Evolutionary conservation across 1,139 yeast species (phyloP).

Genomic region (Blastobotrys proliferans): DNA sequence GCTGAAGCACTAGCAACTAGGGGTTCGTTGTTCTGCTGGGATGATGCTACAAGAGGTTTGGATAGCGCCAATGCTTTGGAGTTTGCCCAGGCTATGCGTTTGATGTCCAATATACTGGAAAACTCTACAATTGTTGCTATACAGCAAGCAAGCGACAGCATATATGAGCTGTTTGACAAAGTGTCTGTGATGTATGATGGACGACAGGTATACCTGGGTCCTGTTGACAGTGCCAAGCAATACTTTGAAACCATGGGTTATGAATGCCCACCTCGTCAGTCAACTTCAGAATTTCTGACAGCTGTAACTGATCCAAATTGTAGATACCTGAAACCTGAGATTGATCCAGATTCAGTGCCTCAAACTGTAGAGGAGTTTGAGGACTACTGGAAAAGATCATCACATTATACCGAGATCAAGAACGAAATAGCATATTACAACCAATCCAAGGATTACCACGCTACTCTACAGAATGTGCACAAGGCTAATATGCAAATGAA

Average conservation of each 20-base stretch:
- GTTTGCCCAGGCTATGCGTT: conserved; percentile 55
- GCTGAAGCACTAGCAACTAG: conserved; percentile 57
- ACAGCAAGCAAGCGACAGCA: conserved; percentile 63
- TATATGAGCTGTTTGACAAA: conserved; percentile 57
- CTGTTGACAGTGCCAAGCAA: conserved; percentile 44
- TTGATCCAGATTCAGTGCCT: conserved; percentile 46
- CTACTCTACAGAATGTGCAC: conserved; percentile 26
- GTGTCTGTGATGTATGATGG: conserved; percentile 57
- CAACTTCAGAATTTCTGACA: conserved; percentile 55
- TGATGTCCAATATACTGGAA: conserved; percentile 50
- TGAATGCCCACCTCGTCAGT: conserved; percentile 54
- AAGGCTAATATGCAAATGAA: conserved; percentile 31
- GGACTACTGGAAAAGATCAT: conserved; percentile 53
- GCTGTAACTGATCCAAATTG: conserved; percentile 57
- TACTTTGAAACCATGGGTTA: conserved; percentile 59
- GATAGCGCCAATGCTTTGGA: conserved; percentile 69
- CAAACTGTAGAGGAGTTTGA: conserved; percentile 53
- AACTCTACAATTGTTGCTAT: conserved; percentile 52
- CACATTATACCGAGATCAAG: conserved; percentile 35
- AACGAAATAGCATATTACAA: conserved; percentile 41
- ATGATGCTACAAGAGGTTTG: conserved; percentile 66
- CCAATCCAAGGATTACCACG: conserved; percentile 36
- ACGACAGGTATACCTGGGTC: conserved; percentile 55
- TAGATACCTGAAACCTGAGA: conserved; percentile 33
- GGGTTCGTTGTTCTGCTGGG: conserved; percentile 60